A percentile compares a stretch with the other conserved stretches of the same genome.
Conservation (phyloP, 148 eudicot species). For the Rhododendron kiyosumense region DNA sequence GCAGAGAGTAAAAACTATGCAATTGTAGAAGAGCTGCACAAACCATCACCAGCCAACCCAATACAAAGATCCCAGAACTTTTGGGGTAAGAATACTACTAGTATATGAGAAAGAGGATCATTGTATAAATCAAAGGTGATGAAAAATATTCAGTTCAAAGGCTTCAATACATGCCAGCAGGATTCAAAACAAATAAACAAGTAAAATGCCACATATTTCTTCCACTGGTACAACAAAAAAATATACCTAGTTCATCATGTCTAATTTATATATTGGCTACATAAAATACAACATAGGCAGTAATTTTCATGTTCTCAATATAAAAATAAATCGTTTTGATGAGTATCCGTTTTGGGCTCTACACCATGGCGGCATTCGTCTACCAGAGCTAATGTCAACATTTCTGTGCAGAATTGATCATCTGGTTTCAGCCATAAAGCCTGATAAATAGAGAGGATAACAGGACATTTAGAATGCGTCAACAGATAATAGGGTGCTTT, state of each 20-base stretch:
- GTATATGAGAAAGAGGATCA: neutral
- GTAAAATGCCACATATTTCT: neutral
- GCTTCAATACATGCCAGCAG: neutral
- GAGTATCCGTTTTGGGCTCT: conserved; percentile 21
- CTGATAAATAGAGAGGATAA: conserved; percentile 23
- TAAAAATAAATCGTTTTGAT: neutral
- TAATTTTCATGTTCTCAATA: neutral
- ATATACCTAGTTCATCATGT: neutral
- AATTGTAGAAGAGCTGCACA: neutral
- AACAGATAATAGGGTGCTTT: neutral
- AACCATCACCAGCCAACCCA: neutral
- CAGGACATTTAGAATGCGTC: neutral
- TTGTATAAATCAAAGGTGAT: neutral
- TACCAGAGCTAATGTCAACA: conserved; percentile 71
- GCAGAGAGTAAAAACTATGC: neutral
- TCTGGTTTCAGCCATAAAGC: conserved; percentile 85
- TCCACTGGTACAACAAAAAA: neutral
- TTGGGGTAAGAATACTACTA: too few species aligned
- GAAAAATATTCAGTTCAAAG: neutral
- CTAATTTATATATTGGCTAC: neutral
- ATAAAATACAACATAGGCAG: conserved; percentile 1
- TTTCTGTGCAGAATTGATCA: conserved; percentile 90
- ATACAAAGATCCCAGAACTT: neutral
- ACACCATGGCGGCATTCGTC: conserved; percentile 50
- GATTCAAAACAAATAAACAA: neutral